Evolutionary conservation across 495 filamentous ascomycete genomes (phyloP), one percentile per base, ranked within the genome.

Genomic region (Hypoxylon cercidicola): DNA sequence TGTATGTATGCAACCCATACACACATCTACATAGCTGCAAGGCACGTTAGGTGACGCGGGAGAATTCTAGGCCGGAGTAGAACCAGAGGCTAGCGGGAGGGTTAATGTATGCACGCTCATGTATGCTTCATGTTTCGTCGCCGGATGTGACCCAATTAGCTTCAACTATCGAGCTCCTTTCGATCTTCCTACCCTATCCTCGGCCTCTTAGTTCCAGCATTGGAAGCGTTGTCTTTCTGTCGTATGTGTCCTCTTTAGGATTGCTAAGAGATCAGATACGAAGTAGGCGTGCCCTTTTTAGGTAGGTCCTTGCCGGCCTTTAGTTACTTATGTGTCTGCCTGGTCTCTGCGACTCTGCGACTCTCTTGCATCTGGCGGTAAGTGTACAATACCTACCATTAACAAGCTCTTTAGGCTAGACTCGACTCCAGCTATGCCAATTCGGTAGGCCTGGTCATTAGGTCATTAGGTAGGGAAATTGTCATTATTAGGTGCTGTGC

Each of bases 391-490:
- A n/a, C n/a, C n/a, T n/a, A n/a, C n/a, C 12, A 50, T 28, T 18
- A 52, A 41, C 32, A 54, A 59, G 25, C 25, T 7, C 25, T 28
- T 64, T 46, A 43, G 28, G 35, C 11, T 46, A 20, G 30, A 23
- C 65, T n/a, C n/a, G n/a, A n/a, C 25, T 28, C 25, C 25, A 28
- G 25, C 25, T 68, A 68, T 63, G 63, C 60, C 60, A 44, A 55
- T 63, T 63, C 40, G 9, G 55, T 60, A 52, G 52, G 59, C 25
- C 13, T 40, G 49, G 58, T 62, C 43, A 51, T 49, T 41, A 41
- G 39, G 39, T 43, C 60, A 2, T 43, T 9, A 28, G 48, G 39
- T 56, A 39, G 30, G 25, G 25, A 28, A 28, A 28, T 28, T 28
- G 25, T 28, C 25, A 28, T 28, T 28, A 28, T 28, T 28, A 3